phyloP scores from a whole-genome alignment of 257 asterid genomes.

The Solanum sitiens region DNA sequence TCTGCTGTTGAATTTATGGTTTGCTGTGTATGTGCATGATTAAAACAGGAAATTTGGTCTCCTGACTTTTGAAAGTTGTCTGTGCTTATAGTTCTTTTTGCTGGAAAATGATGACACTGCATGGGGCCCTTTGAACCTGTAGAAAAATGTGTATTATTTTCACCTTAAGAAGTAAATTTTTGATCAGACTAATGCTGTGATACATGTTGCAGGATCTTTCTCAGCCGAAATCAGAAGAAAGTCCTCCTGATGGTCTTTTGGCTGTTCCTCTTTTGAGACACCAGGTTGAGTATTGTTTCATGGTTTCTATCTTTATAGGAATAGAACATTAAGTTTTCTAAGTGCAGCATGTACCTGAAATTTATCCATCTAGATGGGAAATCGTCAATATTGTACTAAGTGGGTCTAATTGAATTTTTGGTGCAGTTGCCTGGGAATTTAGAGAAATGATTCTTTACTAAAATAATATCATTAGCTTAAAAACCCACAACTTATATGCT shows the following conservation, averaged over 20 bases:
- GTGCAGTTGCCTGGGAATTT: background rate
- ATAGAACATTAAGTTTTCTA: background rate
- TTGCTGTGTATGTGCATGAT: background rate
- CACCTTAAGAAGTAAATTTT: background rate
- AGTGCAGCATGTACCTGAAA: background rate
- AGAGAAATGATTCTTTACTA: background rate
- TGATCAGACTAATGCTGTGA: background rate
- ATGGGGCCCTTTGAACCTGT: background rate
- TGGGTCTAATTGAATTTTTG: background rate
- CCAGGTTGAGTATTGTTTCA: conserved; percentile 28
- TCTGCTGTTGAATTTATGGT: background rate
- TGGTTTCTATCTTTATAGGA: background rate
- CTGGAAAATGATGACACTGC: background rate
- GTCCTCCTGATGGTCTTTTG: conserved; percentile 71
- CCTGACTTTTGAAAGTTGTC: background rate
- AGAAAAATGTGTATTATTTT: background rate
- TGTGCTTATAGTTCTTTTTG: background rate
- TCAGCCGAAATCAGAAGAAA: conserved; percentile 71
- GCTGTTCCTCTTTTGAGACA: conserved; percentile 82
- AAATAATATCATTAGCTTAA: background rate
- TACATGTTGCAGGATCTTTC: conserved; percentile 39
- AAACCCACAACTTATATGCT: background rate
- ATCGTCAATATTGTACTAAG: background rate
- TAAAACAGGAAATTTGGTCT: background rate
- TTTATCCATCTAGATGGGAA: background rate